These are phyloP conservation scores for Apostasia ramifera DNA, from an alignment of 106 monocot species.

Conservation along the genomic window DNA sequence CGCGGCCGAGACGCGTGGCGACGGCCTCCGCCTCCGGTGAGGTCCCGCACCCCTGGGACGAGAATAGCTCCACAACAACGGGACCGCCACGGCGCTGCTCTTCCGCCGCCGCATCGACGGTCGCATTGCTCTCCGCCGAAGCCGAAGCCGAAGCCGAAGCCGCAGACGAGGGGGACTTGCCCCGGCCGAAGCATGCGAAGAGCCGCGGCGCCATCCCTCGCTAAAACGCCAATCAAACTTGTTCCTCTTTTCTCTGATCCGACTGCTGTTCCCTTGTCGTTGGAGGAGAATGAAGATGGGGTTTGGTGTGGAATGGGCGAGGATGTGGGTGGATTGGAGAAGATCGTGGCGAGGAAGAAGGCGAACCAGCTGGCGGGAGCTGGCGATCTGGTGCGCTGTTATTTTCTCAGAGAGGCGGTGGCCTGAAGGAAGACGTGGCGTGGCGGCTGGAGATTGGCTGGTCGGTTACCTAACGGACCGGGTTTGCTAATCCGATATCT, in stretches of 20 bases:
- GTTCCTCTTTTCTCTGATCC: neutral
- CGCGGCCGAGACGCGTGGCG: constrained; percentile 37
- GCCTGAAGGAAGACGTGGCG: too few relatives aligned
- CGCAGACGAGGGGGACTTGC: neutral
- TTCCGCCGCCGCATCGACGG: constrained; percentile 37
- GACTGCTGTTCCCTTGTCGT: neutral
- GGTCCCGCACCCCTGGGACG: constrained; percentile 86
- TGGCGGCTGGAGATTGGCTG: too few relatives aligned
- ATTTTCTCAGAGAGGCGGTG: too few relatives aligned
- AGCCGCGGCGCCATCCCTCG: constrained; percentile 49
- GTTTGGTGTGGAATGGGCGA: neutral
- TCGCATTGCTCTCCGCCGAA: constrained; percentile 10
- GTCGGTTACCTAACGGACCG: too few relatives aligned
- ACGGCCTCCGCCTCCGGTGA: constrained; percentile 80
- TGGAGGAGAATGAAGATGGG: neutral
- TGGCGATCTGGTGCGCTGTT: too few relatives aligned
- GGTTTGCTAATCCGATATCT: too few relatives aligned
- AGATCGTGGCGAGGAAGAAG: constrained; percentile 23
- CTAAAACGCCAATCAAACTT: neutral
- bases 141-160: constrained; percentile 7
- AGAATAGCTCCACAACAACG: constrained; percentile 80
- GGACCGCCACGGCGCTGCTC: constrained; percentile 42
- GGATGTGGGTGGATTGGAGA: constrained; percentile 16
- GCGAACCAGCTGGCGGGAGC: constrained; percentile 5
- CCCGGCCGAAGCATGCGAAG: constrained; percentile 72